Base-by-base conservation (phyloP, 192 early-diverging fungal genomes). In the Gonapodya prolifera region DNA sequence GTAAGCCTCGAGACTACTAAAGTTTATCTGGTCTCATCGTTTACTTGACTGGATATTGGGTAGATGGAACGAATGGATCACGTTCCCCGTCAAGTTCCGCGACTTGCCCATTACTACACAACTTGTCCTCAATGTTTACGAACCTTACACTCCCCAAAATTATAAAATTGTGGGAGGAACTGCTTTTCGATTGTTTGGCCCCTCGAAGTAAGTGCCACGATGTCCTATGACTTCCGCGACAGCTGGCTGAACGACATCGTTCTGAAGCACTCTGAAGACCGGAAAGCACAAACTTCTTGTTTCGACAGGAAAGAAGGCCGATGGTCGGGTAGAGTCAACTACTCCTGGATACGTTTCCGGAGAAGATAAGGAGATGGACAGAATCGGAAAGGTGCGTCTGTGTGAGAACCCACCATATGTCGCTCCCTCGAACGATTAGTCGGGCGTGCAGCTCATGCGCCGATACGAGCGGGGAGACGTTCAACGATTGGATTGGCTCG, bases 21-120 rank as follows among this genome's bases (percentile, higher is more conserved):
- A 0, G 35, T 16, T 2, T 34, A 80, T 75, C 17, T 33, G 45
- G 30, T 70, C 69, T 18, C 70, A 81, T 13, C 29, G 35, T n/a
- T 75, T 0, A 30, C 75, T 80, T 1, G 32, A 45, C 18, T 30
- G 28, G 31, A 34, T 33, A 35, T 77, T 0, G 18, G 17, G 23
- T 79, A 93, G 91, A 31, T 97, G 95, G 95, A 91, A 95, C 82
- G 95, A 98, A 85, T 97, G 97, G 95, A 81, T 98, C 13, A 83
- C 85, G 23, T 86, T 98, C 34, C 97, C 97, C 1, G 84, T 96
- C 74, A 93, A 91, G 80, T 96, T 94, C 83, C 82, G 88, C 2
- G 95, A 97, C 80, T 82, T 98, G 32, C 92, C 95, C 0, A 78
- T 87, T 2, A 86, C 87, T 33, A 85, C 94, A 0, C 87, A 90